Conservation (phyloP, 768 basidiomycete genomes). For the Panaeolus papilionaceus region DNA sequence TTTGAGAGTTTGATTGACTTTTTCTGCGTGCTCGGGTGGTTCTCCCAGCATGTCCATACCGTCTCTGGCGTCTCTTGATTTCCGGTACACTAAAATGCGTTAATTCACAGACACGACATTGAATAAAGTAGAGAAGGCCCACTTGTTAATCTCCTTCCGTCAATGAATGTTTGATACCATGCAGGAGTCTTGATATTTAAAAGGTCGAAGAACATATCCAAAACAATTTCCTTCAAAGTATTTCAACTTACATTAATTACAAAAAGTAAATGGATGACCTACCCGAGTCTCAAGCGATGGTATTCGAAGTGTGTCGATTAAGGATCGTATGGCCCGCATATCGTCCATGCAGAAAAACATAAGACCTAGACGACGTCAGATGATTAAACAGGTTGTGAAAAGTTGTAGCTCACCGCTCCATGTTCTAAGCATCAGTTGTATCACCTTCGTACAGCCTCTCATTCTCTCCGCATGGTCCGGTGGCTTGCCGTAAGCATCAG, state of each 20-base stretch:
- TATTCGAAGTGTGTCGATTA: conserved; percentile 87
- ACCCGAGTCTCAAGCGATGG: conserved; percentile 89
- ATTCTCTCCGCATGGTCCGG: conserved; percentile 81
- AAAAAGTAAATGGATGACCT: conserved; percentile 29
- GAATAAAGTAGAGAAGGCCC: conserved; percentile 16
- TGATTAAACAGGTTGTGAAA: not conserved
- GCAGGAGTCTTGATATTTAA: conserved; percentile 91
- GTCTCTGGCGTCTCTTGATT: conserved; percentile 52
- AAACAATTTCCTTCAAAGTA: conserved; percentile 75
- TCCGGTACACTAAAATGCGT: conserved; percentile 64
- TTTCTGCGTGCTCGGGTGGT: conserved; percentile 48
- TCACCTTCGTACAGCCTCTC: conserved; percentile 76
- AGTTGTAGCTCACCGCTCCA: conserved; percentile 83
- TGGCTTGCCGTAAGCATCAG: conserved; percentile 90
- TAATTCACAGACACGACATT: not conserved
- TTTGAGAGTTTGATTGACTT: conserved; percentile 64
- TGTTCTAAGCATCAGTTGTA: conserved; percentile 84
- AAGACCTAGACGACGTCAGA: conserved; percentile 58
- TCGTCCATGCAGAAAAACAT: conserved; percentile 95
- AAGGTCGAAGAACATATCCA: conserved; percentile 94
- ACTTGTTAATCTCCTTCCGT: conserved; percentile 89
- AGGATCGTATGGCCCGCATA: conserved; percentile 81
- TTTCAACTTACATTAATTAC: not conserved
- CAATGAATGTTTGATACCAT: conserved; percentile 93
- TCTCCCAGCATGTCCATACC: conserved; percentile 39